These are phyloP conservation scores for Jaenimonas drosophilae DNA, from an alignment of 208 protist genomes.

Conservation along the genomic window DNA sequence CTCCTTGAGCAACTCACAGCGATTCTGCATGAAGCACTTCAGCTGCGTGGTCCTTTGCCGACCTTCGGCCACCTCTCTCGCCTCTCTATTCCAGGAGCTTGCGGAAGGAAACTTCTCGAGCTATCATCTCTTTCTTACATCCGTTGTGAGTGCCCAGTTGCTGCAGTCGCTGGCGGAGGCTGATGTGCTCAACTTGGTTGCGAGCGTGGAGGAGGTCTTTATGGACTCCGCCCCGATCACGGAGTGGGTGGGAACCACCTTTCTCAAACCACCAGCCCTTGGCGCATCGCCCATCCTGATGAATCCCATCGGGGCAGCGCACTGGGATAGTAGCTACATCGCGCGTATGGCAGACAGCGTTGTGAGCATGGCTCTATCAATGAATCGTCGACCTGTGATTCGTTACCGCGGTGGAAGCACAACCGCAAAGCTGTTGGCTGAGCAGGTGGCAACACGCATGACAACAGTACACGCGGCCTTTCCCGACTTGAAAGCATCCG, in stretches of 20 bases:
- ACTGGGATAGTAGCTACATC: slow-evolving; percentile 59
- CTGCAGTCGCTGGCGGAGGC: slow-evolving; percentile 92
- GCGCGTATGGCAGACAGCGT: slow-evolving; percentile 69
- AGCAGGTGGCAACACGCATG: slow-evolving; percentile 67
- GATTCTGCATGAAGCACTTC: slow-evolving; percentile 93
- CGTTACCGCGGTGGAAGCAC: slow-evolving; percentile 64
- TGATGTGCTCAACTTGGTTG: slow-evolving; percentile 91
- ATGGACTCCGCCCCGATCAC: slow-evolving; percentile 91
- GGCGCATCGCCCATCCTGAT: slow-evolving; percentile 18
- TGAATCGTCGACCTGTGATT: slow-evolving; percentile 76
- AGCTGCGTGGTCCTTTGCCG: slow-evolving; percentile 87
- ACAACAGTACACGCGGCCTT: slow-evolving; percentile 77
- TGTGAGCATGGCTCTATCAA: slow-evolving; percentile 75
- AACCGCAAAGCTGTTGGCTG: slow-evolving; percentile 62
- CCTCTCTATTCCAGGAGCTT: slow-evolving; percentile 85
- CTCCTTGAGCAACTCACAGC: slow-evolving; percentile 65
- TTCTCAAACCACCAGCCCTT: slow-evolving; percentile 40
- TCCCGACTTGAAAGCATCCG: slow-evolving; percentile 70
- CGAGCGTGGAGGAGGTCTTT: slow-evolving; percentile 90
- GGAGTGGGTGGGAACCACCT: slow-evolving; percentile 62
- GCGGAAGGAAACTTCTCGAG: slow-evolving; percentile 80
- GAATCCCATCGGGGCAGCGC: slow-evolving; percentile 69
- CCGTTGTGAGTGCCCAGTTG: slow-evolving; percentile 62
- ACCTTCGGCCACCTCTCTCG: slow-evolving; percentile 84
- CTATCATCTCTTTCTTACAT: slow-evolving; percentile 90